These are phyloP conservation scores for Cladorrhinum sp. DNA, from an alignment of 2,329 filamentous ascomycete genomes.

Conservation along the genomic window DNA sequence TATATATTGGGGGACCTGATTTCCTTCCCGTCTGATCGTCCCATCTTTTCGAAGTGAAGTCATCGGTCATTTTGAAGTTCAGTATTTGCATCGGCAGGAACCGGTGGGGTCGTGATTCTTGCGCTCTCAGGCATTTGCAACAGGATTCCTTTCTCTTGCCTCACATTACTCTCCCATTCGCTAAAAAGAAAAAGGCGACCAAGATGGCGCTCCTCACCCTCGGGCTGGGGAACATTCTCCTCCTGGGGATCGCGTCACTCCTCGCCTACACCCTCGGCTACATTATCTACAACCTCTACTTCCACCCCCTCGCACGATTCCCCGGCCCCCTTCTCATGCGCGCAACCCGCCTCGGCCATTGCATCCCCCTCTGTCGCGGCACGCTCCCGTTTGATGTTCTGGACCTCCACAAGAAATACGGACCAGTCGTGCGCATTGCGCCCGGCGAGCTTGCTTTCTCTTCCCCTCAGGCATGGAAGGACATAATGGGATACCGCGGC, in stretches of 20 bases:
- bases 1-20: no score
- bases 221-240: constrained; percentile 6
- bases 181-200: not conserved
- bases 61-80: no score
- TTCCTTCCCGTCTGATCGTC: no score
- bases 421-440: constrained; percentile 22
- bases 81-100: no score
- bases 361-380: constrained; percentile 22
- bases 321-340: constrained; percentile 32
- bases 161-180: no score
- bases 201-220: constrained; percentile 14
- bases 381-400: constrained; percentile 30
- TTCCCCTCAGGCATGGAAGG: constrained; percentile 36
- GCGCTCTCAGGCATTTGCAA: no score
- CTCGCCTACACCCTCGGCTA: constrained; percentile 14
- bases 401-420: constrained; percentile 39
- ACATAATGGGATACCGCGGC: constrained; percentile 39
- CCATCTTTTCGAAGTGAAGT: no score
- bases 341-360: constrained; percentile 22
- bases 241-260: constrained; percentile 2
- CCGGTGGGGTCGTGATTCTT: no score
- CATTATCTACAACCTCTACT: constrained; percentile 32
- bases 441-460: constrained; percentile 47
- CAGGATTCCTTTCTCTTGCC: no score
- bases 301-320: constrained; percentile 34